Evolutionary conservation across 2,329 filamentous ascomycete species (phyloP), one percentile per base, ranked within the genome.

Genomic region (Botrytis cinerea): DNA sequence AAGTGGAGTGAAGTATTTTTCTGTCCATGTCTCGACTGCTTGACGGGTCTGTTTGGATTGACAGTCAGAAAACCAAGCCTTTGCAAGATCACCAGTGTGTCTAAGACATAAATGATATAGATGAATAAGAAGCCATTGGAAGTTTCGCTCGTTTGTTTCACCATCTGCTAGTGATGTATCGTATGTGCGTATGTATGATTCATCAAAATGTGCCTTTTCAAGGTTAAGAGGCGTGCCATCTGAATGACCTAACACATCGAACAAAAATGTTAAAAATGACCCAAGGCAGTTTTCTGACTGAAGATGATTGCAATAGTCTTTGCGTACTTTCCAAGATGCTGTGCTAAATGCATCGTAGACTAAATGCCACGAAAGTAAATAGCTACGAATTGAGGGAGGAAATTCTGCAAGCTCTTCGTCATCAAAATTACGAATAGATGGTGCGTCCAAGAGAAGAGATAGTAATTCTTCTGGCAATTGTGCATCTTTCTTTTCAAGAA

Each of bases 361-460:
- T 1, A 98, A 86, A 76, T 93, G 89, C 96, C 96, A 99, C 18
- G 93, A 92, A 43, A 97, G 85, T 4, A 99, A 86, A 79, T 98
- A 99, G 16, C 91, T 90, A 70, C 94, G 89, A 66, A 97, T 85
- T 0, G 88, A 80, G 0, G 89, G 84, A 18, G 94, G 94, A 78
- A 95, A 92, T 25, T 88, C 85, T 8, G 90, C 86, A 35, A 94
- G 89, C 51, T 87, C 85, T 14, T 91, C 87, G 64, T 92, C 89
- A 0, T 87, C 85, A 63, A 94, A 88, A 20, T 86, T 85, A n/a
- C 92, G 88, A 4, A 93, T 85, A 0, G 90, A 90, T 0, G 95
- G 93, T 0, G 92, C 87, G 75, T 97, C 92, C 0, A 97, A 86
- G 22, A 98, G 86, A 1, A 98, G 86, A 0, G 94, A 97, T 0